These are phyloP conservation scores for Polytrichum formosum DNA, from an alignment of 225 moss, liverwort and hornwort genomes.

Conservation along the genomic window DNA sequence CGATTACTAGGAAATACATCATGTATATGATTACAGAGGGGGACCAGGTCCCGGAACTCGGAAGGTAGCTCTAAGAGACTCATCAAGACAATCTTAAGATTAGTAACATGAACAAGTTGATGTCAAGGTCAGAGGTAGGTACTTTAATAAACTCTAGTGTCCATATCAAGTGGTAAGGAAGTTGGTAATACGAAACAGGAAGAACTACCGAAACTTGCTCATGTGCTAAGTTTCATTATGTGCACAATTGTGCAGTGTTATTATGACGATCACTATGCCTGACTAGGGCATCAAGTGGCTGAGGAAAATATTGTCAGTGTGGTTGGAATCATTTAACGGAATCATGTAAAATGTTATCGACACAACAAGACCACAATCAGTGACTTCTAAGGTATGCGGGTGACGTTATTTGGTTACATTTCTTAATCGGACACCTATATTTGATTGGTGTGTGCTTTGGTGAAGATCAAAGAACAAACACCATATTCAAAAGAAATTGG, in stretches of 20 bases:
- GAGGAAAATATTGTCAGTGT: no score
- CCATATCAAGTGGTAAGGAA: background rate
- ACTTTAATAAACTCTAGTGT: background rate
- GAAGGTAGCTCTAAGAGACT: background rate
- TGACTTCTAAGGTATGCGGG: no score
- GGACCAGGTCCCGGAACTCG: background rate
- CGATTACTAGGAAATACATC: background rate
- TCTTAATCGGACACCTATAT: no score
- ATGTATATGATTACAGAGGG: background rate
- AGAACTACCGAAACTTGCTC: background rate
- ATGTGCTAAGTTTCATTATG: background rate
- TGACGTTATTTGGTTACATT: no score
- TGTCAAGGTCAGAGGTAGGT: background rate
- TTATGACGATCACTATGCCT: background rate
- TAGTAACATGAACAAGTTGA: background rate
- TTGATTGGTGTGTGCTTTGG: no score
- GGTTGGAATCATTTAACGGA: no score
- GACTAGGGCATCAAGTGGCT: no score
- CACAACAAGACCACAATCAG: no score
- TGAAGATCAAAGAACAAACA: no score
- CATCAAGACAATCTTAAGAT: background rate
- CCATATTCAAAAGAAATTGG: no score
- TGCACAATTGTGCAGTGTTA: conserved; percentile 1
- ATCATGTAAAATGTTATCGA: no score
- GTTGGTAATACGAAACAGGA: background rate